A percentile compares a stretch with the other conserved stretches of the same genome.
phyloP scores from a whole-genome alignment of 179 eudicot species.

The Spinacia oleracea region DNA sequence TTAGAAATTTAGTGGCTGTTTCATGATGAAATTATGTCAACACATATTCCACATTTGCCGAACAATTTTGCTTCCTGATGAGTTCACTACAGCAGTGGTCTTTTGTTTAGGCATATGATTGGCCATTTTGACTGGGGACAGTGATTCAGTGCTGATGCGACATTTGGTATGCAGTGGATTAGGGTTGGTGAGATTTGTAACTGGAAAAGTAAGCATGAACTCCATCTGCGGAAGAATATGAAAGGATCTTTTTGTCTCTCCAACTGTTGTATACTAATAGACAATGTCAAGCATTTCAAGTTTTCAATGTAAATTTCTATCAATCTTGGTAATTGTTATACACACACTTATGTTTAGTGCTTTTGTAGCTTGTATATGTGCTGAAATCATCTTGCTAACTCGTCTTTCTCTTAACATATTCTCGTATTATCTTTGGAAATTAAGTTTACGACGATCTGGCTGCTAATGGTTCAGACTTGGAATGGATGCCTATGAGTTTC shows the following conservation, averaged over 20 bases:
- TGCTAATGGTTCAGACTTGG: neutral
- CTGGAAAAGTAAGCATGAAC: neutral
- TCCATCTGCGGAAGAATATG: slow-evolving; percentile 10
- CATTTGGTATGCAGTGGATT: slow-evolving; percentile 17
- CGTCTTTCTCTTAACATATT: neutral
- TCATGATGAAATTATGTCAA: neutral
- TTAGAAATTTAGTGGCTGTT: neutral
- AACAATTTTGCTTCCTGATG: slow-evolving; percentile 18
- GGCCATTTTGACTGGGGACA: slow-evolving; percentile 8
- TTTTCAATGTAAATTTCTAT: neutral
- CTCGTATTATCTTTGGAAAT: neutral
- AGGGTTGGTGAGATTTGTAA: slow-evolving; percentile 17
- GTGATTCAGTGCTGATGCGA: slow-evolving; percentile 10
- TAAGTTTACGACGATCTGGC: neutral
- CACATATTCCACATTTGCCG: slow-evolving; percentile 2
- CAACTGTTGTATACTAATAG: slow-evolving; percentile 25
- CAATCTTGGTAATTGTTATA: neutral
- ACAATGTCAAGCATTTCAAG: slow-evolving; percentile 11
- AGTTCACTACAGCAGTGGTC: slow-evolving; percentile 17
- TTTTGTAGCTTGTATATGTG: neutral
- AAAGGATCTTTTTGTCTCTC: slow-evolving; percentile 8
- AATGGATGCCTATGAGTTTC: slow-evolving; percentile 5
- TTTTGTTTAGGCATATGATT: neutral
- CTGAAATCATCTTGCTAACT: neutral
- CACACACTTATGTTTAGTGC: neutral